Conservation (phyloP, 2,329 filamentous ascomycete genomes). For the Dactylonectria macrodidyma region DNA sequence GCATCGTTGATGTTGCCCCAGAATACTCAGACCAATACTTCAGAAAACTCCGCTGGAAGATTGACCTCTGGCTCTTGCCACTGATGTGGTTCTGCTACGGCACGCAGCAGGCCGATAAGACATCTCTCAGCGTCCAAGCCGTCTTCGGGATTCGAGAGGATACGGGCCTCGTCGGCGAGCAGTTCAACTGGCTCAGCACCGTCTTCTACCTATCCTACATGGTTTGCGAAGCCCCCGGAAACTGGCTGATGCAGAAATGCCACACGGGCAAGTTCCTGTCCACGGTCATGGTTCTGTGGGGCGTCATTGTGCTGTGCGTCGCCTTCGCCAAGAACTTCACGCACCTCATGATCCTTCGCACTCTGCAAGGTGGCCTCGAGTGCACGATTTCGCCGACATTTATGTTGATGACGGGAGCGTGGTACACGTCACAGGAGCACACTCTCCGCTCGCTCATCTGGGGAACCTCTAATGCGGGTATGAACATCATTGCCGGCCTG, state of each 20-base stretch:
- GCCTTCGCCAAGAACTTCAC: conserved; percentile 50
- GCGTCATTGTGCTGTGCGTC: conserved; percentile 49
- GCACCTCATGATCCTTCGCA: conserved; percentile 48
- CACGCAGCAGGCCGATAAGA: conserved; percentile 51
- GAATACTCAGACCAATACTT: conserved; percentile 46
- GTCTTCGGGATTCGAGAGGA: conserved; percentile 50
- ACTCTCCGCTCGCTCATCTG: conserved; percentile 50
- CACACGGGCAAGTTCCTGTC: conserved; percentile 53
- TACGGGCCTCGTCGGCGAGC: conserved; percentile 47
- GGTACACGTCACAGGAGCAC: conserved; percentile 52
- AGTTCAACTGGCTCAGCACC: conserved; percentile 51
- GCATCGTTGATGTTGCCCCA: conserved; percentile 10
- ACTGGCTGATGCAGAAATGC: conserved; percentile 53
- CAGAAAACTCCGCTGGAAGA: conserved; percentile 49
- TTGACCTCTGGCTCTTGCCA: conserved; percentile 49
- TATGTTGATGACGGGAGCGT: conserved; percentile 51
- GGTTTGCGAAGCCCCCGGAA: conserved; percentile 47
- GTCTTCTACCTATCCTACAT: conserved; percentile 50
- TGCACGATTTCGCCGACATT: conserved; percentile 51
- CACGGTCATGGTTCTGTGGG: conserved; percentile 53
- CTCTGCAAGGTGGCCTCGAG: conserved; percentile 49
- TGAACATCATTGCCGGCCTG: conserved; percentile 51
- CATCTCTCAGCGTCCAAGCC: conserved; percentile 48
- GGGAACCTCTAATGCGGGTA: conserved; percentile 52
- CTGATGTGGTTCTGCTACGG: conserved; percentile 51